phyloP scores from a whole-genome alignment of 176 grass and related monocot species.

The Phoenix dactylifera region DNA sequence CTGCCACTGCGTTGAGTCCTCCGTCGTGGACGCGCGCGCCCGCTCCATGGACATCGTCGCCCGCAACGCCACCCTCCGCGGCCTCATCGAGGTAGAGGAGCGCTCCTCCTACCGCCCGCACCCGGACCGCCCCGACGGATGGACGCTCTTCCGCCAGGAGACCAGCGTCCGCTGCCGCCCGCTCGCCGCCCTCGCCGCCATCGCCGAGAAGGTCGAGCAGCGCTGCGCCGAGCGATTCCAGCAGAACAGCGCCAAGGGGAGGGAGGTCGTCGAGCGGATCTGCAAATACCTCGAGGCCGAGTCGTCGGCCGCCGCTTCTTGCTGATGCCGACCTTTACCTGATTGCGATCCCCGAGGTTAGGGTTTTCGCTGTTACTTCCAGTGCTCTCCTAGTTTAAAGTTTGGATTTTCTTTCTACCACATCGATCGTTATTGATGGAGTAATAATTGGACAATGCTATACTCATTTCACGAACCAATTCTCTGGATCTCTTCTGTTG shows the following conservation, averaged over 20 bases:
- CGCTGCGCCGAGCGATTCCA: conserved; percentile 74
- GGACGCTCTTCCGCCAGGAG: conserved; percentile 81
- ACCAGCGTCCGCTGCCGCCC: conserved; percentile 81
- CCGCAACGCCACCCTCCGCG: conserved; percentile 59
- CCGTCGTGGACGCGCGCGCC: conserved; percentile 45
- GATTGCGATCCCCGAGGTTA: conserved; percentile 2
- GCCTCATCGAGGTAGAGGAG: conserved; percentile 79
- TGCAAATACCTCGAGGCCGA: conserved; percentile 78
- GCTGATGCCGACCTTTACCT: background rate
- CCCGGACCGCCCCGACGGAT: conserved; percentile 59
- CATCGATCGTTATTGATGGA: no score
- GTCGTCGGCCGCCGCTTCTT: conserved; percentile 12
- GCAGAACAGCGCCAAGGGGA: conserved; percentile 78
- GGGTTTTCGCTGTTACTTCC: background rate
- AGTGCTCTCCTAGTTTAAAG: no score
- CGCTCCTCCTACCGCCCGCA: conserved; percentile 61
- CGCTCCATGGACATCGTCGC: conserved; percentile 85
- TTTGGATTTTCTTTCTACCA: no score
- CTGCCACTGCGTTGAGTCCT: conserved; percentile 87
- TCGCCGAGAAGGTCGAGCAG: conserved; percentile 81
- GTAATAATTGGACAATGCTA: no score
- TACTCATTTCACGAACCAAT: no score
- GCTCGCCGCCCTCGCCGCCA: conserved; percentile 60
- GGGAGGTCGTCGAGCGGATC: conserved; percentile 90
- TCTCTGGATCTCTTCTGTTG: no score